Evolutionary conservation across 2,329 filamentous ascomycete genomes (phyloP).

Genomic region (Neopestalotiopsis clavispora): DNA sequence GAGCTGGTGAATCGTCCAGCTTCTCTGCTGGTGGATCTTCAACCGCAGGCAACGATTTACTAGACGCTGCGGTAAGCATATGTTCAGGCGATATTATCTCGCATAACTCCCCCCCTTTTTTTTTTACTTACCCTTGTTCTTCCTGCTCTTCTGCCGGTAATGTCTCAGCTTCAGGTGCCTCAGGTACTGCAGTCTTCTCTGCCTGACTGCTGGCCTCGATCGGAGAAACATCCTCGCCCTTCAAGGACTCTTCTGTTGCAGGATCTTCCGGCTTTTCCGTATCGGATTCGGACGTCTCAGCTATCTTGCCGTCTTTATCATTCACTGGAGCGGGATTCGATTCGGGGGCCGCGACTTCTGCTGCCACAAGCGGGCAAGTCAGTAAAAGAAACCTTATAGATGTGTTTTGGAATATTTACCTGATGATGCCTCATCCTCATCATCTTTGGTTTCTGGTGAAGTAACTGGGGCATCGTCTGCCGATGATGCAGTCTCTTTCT

Average conservation of each 20-base stretch:
- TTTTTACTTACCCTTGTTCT: neutral
- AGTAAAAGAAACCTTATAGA: neutral
- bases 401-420: neutral
- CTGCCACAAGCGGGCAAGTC: neutral
- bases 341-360: neutral
- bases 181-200: neutral
- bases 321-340: neutral
- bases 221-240: neutral
- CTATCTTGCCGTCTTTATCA: neutral
- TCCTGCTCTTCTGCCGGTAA: neutral
- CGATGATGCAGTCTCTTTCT: neutral
- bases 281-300: neutral
- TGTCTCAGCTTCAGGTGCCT: neutral
- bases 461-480: neutral
- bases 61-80: neutral
- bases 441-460: neutral
- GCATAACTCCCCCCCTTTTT: too few relatives aligned
- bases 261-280: neutral
- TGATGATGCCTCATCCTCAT: neutral
- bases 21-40: neutral
- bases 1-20: neutral
- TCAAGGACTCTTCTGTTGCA: neutral
- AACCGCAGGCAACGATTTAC: neutral
- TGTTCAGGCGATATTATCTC: too few relatives aligned
- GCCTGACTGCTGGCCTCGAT: neutral